Evolutionary conservation across 768 basidiomycete genomes (phyloP), one percentile per base, ranked within the genome.

Genomic region (Sporobolomyces roseus): DNA sequence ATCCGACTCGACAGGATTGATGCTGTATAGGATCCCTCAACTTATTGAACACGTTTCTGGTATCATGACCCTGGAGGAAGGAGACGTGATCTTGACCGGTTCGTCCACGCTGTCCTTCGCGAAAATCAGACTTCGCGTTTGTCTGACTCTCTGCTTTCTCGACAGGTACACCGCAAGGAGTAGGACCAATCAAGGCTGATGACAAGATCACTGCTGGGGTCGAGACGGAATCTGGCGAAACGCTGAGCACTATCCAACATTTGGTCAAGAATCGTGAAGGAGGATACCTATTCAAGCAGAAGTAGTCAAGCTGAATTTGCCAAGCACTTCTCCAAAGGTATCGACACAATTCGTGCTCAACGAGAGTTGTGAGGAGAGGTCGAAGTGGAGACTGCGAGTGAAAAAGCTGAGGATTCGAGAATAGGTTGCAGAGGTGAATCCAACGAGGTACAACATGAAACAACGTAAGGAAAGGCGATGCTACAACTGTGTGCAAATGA

Each of bases 61-160:
- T 6, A 93, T 99, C 79, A 96, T 98, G 93, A 87, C 88, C 0
- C 83, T 99, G n/a, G 92, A 96, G 83, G 93, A 89, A 60, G 74
- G 81, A 70, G 74, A 77, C 53, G 46, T 77, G 17, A 55, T 76
- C 36, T 55, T 76, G 17, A 75, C 74, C 7, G 73, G 72, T 71
- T 17, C 46, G 54, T 59, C 2, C 52, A 50, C 14, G 25, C 30
- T 46, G n/a, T n/a, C n/a, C n/a, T n/a, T n/a, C n/a, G n/a, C 38
- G 38, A 9, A 17, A 41, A 9, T 41, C 38, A 41, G 9, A 41
- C 38, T 41, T 41, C 17, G 10, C 38, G 17, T 41, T 41, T 17
- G 10, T 41, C 38, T 41, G n/a, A n/a, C 30, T 51, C 21, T 21
- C 29, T 32, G 14, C 13, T 27, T 3, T 14, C 1, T 36, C 16